Base-by-base conservation (phyloP, 345 rosid genomes). In the Theobroma cacao region DNA sequence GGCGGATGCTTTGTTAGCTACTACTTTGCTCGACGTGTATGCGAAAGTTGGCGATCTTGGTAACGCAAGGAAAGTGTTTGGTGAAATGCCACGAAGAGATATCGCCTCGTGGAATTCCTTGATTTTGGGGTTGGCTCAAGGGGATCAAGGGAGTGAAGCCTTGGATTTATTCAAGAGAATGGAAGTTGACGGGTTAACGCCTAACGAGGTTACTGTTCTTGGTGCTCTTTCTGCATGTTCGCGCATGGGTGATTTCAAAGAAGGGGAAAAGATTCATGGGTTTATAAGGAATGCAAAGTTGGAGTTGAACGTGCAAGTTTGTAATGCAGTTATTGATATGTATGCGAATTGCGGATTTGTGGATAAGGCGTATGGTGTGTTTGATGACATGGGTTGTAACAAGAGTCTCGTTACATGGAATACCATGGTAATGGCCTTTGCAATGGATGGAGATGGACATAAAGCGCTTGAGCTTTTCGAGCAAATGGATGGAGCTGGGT, bases 71-170 rank as follows among this genome's bases (percentile, higher is more conserved):
- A 88, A 81, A 78, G 63, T 94, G 88, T 94, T 94, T 65, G 95
- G 90, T 62, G 98, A 90, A 86, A 93, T 94, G 94, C 7, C 65
- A 14, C 69, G 64, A 7, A 85, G 90, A 86, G 98, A 95, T 82
- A 81, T 91, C 0, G 98, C 95, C 0, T 83, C 95, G 5, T 93
- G 97, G 98, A 95, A 93, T 63, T 98, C 98, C 20, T 87, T 95
- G 87, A 89, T 95, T 48, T 73, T 88, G 7, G 98, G 97, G 71
- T 77, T 95, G 83, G 91, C 89, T 60, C 89, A 90, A 40, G 92
- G 95, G 45, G 83, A 84, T 61, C 77, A 82, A 53, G 93, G 92
- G 5, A 36, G 78, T n/a, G 91, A 92, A 71, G 98, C 95, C 1
- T 62, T 95, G 74, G 87, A 64, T 60, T 66, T 95, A 80, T 95